These are phyloP conservation scores for Alternaria rosae DNA, from an alignment of 2,329 filamentous ascomycete species.

Conservation along the genomic window DNA sequence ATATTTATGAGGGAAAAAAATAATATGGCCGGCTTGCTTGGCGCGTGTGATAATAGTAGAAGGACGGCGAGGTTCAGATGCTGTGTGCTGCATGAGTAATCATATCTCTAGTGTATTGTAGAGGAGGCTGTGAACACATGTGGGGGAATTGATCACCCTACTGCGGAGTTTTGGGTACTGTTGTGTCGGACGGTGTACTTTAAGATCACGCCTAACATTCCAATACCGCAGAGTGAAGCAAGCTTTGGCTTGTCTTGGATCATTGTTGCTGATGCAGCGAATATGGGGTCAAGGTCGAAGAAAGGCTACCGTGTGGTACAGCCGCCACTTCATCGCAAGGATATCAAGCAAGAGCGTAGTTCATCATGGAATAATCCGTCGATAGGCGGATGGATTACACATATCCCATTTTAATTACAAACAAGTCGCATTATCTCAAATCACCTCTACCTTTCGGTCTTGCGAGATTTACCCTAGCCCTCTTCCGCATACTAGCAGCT, in stretches of 20 bases:
- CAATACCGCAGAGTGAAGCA: no score
- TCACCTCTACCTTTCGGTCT: neutral
- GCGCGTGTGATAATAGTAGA: neutral
- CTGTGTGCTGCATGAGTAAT: neutral
- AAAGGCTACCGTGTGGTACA: no score
- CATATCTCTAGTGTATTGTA: neutral
- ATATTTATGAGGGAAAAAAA: neutral
- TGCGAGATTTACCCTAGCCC: neutral
- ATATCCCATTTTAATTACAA: neutral
- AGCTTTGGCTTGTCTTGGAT: no score
- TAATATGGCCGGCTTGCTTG: neutral
- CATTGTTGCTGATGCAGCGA: no score
- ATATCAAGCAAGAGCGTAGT: neutral
- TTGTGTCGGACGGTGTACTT: no score
- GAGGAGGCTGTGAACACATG: neutral
- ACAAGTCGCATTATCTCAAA: neutral
- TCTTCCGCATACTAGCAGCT: neutral
- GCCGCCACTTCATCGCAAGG: no score
- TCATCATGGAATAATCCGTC: neutral
- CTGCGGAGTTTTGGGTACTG: no score
- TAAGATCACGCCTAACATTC: no score
- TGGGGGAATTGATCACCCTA: no score
- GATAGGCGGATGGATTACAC: neutral
- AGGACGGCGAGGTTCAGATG: neutral
- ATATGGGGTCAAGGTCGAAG: no score